phyloP scores from a whole-genome alignment of 2,329 filamentous ascomycete species.

The Juglanconis oblonga region DNA sequence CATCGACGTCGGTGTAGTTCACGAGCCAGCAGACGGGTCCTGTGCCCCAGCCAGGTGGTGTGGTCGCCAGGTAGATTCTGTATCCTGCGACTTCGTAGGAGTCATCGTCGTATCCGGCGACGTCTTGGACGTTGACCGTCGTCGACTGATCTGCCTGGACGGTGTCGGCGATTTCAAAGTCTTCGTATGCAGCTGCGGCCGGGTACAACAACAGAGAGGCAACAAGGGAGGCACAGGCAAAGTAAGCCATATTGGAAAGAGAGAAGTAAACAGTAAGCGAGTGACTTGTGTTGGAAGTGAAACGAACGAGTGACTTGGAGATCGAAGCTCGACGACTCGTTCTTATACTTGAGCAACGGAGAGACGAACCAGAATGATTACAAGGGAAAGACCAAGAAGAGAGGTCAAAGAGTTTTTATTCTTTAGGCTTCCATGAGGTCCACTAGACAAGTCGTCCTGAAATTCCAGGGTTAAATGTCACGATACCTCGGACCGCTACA shows the following conservation, averaged over 20 bases:
- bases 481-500: not conserved
- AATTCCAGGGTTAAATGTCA: not conserved
- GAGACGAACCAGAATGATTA: not conserved
- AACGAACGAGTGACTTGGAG: not conserved
- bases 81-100: conserved; percentile 26
- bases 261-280: not conserved
- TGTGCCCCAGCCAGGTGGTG: conserved; percentile 26
- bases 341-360: too few relatives aligned
- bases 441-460: not conserved
- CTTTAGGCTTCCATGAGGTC: not conserved
- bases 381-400: not conserved
- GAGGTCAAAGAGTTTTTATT: not conserved
- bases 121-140: conserved; percentile 1
- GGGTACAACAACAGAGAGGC: not conserved
- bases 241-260: not conserved
- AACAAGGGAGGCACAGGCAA: not conserved
- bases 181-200: not conserved
- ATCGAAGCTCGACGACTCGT: too few relatives aligned
- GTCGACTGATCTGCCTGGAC: conserved; percentile 1
- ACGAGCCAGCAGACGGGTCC: conserved; percentile 32
- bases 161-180: not conserved
- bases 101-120: not conserved
- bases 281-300: not conserved
- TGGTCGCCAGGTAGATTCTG: conserved; percentile 31
- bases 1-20: conserved; percentile 27